Evolutionary conservation across 2,329 filamentous ascomycete species (phyloP).

Genomic region (Pleoardoris graminearum): DNA sequence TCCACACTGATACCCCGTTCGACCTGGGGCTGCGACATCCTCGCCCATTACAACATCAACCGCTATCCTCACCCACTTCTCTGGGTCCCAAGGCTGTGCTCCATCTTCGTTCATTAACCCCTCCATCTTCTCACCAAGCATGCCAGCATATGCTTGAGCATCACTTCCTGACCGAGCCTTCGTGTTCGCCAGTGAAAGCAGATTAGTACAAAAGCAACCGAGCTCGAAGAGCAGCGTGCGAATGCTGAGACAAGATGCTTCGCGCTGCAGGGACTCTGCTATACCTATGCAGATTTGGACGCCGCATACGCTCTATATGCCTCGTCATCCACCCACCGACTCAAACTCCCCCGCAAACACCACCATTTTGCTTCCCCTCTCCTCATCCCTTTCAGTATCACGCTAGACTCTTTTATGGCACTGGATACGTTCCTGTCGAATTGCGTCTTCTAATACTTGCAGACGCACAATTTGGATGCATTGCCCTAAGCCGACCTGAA

Average conservation of each 20-base stretch:
- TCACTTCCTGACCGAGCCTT: not conserved
- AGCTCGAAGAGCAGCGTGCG: constrained; percentile 9
- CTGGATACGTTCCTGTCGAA: no score
- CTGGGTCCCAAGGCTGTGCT: constrained; percentile 7
- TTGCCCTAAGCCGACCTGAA: no score
- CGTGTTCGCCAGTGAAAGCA: not conserved
- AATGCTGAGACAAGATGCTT: constrained; percentile 6
- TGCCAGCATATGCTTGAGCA: not conserved
- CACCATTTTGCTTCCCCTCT: no score
- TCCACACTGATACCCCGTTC: no score
- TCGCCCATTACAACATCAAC: constrained; percentile 15
- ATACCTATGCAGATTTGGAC: constrained; percentile 12
- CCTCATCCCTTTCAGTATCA: no score
- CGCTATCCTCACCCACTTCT: constrained; percentile 31
- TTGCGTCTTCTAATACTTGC: no score
- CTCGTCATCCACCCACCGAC: constrained; percentile 7
- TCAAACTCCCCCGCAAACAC: constrained; percentile 2
- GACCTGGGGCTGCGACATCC: no score
- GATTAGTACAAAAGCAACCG: constrained; percentile 12
- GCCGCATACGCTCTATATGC: constrained; percentile 8
- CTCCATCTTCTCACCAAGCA: constrained; percentile 1
- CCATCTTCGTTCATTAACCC: constrained; percentile 1
- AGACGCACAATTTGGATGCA: no score
- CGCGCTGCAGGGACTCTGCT: constrained; percentile 5
- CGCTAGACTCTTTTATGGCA: no score